Evolutionary conservation across 1,284 basidiomycete genomes (phyloP).

Genomic region (Irpex lacteus): DNA sequence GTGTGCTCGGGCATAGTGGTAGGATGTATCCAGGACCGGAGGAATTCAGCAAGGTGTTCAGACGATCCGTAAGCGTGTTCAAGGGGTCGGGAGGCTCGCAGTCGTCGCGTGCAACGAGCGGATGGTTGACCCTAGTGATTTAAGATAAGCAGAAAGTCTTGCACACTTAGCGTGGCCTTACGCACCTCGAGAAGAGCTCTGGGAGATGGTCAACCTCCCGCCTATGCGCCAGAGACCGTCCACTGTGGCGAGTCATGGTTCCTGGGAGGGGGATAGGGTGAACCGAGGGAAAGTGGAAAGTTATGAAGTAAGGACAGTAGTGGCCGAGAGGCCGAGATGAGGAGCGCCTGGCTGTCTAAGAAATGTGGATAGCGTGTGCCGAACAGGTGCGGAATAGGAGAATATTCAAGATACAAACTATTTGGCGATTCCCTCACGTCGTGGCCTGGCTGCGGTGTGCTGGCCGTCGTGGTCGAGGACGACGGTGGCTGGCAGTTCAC

Average conservation of each 20-base stretch:
- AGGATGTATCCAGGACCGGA: constrained; percentile 66
- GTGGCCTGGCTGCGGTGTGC: neutral
- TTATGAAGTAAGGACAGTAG: constrained; percentile 9
- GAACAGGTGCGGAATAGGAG: neutral
- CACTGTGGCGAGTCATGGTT: constrained; percentile 3
- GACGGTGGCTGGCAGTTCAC: neutral
- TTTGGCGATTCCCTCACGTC: neutral
- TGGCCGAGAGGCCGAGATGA: constrained; percentile 4
- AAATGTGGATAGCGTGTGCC: neutral
- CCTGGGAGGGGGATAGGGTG: neutral
- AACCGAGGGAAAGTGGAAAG: neutral
- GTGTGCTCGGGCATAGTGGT: constrained; percentile 57
- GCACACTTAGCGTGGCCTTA: neutral
- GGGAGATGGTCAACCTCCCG: constrained; percentile 9
- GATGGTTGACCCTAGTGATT: constrained; percentile 7
- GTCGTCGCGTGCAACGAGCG: constrained; percentile 21
- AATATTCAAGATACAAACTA: neutral
- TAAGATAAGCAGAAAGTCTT: neutral
- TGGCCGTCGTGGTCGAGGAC: neutral
- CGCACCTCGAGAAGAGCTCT: constrained; percentile 16
- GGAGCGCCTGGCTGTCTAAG: neutral
- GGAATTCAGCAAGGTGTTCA: constrained; percentile 63
- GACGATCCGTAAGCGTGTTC: constrained; percentile 63
- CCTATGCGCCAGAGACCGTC: constrained; percentile 8
- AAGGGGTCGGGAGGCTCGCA: constrained; percentile 57